Percentiles rank a stretch among this genome's conserved stretches.
phyloP scores from a whole-genome alignment of 306 rosid species.

The Malus sylvestris region DNA sequence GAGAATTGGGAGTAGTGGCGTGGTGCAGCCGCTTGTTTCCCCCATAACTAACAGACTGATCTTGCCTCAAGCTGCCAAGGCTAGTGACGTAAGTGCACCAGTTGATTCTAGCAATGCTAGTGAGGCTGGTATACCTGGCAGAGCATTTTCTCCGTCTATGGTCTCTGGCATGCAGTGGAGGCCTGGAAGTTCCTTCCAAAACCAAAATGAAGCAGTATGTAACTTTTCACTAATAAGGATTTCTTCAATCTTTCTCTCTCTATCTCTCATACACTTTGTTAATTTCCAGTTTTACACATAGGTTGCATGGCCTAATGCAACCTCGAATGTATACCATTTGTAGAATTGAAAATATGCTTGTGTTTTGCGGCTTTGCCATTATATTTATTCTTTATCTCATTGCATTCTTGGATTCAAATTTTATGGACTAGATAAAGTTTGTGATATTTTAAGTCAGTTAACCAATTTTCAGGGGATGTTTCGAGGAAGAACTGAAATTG shows the following conservation, averaged over 20 bases:
- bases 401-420: neutral
- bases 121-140: conserved; percentile 66
- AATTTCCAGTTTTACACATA: neutral
- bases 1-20: conserved; percentile 68
- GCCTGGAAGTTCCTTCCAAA: conserved; percentile 85
- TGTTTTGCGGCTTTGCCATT: neutral
- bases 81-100: conserved; percentile 57
- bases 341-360: neutral
- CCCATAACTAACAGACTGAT: conserved; percentile 58
- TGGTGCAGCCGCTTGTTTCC: conserved; percentile 70
- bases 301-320: neutral
- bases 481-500: conserved; percentile 94
- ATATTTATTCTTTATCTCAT: neutral
- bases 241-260: neutral
- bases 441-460: conserved; percentile 18
- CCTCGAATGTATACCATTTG: neutral
- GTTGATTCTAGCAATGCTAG: conserved; percentile 51
- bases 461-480: conserved; percentile 50
- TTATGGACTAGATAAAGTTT: neutral
- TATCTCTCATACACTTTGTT: neutral
- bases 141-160: conserved; percentile 73
- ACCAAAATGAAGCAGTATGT: conserved; percentile 66
- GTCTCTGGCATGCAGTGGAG: conserved; percentile 96
- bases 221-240: neutral
- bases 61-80: conserved; percentile 64